Percentiles rank a stretch among this genome's conserved stretches.
phyloP scores from a whole-genome alignment of 441 rosid genomes.

The Corymbia calophylla region DNA sequence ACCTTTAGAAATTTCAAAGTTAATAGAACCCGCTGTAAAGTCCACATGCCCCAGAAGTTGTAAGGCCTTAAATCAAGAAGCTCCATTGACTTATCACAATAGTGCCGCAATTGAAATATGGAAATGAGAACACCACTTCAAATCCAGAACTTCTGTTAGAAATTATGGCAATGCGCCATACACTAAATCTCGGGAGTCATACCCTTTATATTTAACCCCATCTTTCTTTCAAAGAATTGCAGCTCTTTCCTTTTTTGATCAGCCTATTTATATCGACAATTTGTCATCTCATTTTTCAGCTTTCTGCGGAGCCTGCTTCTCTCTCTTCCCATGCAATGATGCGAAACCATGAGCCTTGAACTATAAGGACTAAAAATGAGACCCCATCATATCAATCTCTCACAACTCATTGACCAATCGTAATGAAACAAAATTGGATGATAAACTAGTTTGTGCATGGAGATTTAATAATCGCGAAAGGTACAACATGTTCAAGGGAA shows the following conservation, averaged over 20 bases:
- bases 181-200: neutral
- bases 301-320: neutral
- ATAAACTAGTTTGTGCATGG: neutral
- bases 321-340: neutral
- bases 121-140: neutral
- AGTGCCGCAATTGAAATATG: neutral
- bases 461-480: neutral
- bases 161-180: neutral
- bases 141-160: neutral
- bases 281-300: neutral
- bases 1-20: neutral
- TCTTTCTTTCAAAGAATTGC: neutral
- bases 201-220: neutral
- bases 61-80: neutral
- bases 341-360: neutral
- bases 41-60: neutral
- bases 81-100: neutral
- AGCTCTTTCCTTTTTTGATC: neutral
- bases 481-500: neutral
- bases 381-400: neutral
- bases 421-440: neutral
- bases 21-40: neutral
- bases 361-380: neutral
- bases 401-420: neutral
- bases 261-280: neutral